Evolutionary conservation across 2,329 filamentous ascomycete species (phyloP).

Genomic region (Penicillium corylophilum): DNA sequence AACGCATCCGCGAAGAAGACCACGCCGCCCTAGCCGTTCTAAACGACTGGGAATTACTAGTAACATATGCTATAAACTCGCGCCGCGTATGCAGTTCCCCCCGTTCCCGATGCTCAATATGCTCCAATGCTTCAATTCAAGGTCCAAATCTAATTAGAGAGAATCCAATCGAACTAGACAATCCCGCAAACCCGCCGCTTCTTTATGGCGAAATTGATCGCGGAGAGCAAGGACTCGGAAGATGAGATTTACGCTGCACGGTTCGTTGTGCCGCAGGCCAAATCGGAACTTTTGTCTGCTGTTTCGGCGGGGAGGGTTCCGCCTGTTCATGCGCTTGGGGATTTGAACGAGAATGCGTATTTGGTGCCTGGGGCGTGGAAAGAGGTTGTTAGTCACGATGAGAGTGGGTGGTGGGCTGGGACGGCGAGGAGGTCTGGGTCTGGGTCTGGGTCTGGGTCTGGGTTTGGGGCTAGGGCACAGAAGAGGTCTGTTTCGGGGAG

Average conservation of each 20-base stretch:
- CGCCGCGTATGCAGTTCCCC: constrained; percentile 31
- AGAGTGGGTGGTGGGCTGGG: constrained; percentile 15
- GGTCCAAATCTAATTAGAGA: not conserved
- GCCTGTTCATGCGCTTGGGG: constrained; percentile 9
- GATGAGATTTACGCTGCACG: constrained; percentile 29
- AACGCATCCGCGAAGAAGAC: constrained; percentile 33
- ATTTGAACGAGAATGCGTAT: constrained; percentile 8
- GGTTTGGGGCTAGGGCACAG: not conserved
- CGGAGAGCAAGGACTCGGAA: constrained; percentile 27
- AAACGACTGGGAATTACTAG: constrained; percentile 40
- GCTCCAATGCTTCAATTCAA: too few species aligned
- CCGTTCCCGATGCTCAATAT: not conserved
- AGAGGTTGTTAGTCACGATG: constrained; percentile 16
- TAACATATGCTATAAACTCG: constrained; percentile 40
- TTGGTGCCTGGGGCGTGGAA: constrained; percentile 15
- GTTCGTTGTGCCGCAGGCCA: constrained; percentile 24
- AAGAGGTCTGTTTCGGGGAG: constrained; percentile 8
- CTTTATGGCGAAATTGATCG: constrained; percentile 37
- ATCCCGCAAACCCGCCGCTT: constrained; percentile 40
- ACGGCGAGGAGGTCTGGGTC: constrained; percentile 6
- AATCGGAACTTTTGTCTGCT: constrained; percentile 9
- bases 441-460: too few species aligned
- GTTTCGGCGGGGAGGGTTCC: not conserved
- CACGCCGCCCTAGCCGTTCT: constrained; percentile 41
- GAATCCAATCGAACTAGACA: constrained; percentile 25